Conservation (phyloP, 1,139 yeast species). For the Lodderomyces orthopsilosis region DNA sequence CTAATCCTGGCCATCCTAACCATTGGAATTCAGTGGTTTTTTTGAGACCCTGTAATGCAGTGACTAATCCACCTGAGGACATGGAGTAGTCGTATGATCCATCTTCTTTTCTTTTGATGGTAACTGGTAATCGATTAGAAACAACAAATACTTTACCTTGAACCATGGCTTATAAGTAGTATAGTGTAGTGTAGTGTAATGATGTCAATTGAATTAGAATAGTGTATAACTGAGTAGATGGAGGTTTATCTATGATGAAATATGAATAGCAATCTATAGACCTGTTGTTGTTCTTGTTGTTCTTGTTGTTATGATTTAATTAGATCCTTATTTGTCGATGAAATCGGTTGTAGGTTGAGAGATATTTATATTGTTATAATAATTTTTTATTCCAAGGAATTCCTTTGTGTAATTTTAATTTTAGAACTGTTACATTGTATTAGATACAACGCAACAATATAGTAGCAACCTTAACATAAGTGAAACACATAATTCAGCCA, state of each 20-base stretch:
- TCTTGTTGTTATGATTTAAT: too few relatives aligned
- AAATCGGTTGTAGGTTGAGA: too few relatives aligned
- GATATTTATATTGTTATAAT: too few relatives aligned
- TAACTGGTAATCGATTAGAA: slow-evolving; percentile 92
- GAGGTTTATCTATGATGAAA: too few relatives aligned
- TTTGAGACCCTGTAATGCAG: slow-evolving; percentile 90
- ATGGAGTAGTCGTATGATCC: slow-evolving; percentile 71
- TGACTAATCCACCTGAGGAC: slow-evolving; percentile 97
- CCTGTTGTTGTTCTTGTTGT: too few relatives aligned
- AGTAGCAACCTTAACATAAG: not conserved
- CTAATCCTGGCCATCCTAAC: slow-evolving; percentile 98
- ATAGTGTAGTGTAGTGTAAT: too few relatives aligned
- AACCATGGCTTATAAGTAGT: too few relatives aligned
- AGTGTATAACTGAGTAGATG: too few relatives aligned
- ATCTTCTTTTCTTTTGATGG: slow-evolving; percentile 62
- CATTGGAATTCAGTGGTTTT: slow-evolving; percentile 86
- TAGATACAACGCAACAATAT: too few relatives aligned
- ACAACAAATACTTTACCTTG: slow-evolving; percentile 82
- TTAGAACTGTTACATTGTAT: too few relatives aligned
- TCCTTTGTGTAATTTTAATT: not conserved
- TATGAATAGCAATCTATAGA: not conserved
- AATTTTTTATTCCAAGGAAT: too few relatives aligned
- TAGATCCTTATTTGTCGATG: too few relatives aligned
- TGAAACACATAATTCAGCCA: not conserved
- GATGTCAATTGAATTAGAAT: not conserved